Percentiles rank a stretch among this genome's conserved stretches.
Conservation (phyloP, 169 alveolate genomes). For the Plasmodium sp. region DNA sequence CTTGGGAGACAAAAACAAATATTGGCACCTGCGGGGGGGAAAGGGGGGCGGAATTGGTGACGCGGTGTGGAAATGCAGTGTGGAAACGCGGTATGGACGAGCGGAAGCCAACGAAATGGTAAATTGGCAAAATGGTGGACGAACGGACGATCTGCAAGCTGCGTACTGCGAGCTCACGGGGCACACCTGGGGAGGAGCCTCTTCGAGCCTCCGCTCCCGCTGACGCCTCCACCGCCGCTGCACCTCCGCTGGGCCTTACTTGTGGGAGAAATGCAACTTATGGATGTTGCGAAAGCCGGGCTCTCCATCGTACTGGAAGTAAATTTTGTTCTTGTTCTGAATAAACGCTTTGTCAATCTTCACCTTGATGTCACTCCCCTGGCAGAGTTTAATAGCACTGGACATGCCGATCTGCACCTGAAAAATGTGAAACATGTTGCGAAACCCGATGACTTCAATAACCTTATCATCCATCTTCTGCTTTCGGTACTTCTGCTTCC, state of each 20-base stretch:
- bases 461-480: conserved; percentile 83
- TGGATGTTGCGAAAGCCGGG: conserved; percentile 45
- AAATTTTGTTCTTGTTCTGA: conserved; percentile 33
- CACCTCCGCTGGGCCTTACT: conserved; percentile 5
- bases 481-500: conserved; percentile 33
- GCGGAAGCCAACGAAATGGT: not conserved
- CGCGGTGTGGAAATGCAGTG: too few species aligned
- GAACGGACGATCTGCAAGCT: not conserved
- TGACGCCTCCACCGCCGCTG: too few species aligned
- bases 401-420: conserved; percentile 81
- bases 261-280: conserved; percentile 64
- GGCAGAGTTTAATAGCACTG: conserved; percentile 37
- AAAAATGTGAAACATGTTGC: conserved; percentile 80
- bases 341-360: conserved; percentile 44
- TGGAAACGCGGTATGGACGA: not conserved
- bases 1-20: conserved; percentile 68
- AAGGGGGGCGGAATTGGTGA: not conserved
- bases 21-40: conserved; percentile 52
- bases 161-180: not conserved
- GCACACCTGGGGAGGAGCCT: not conserved
- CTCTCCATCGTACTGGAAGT: conserved; percentile 66
- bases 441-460: conserved; percentile 85
- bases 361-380: conserved; percentile 46
- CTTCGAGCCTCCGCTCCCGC: not conserved
- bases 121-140: not conserved